Evolutionary conservation across 495 filamentous ascomycete species (phyloP).

Genomic region (Evansstolkia leycettana): DNA sequence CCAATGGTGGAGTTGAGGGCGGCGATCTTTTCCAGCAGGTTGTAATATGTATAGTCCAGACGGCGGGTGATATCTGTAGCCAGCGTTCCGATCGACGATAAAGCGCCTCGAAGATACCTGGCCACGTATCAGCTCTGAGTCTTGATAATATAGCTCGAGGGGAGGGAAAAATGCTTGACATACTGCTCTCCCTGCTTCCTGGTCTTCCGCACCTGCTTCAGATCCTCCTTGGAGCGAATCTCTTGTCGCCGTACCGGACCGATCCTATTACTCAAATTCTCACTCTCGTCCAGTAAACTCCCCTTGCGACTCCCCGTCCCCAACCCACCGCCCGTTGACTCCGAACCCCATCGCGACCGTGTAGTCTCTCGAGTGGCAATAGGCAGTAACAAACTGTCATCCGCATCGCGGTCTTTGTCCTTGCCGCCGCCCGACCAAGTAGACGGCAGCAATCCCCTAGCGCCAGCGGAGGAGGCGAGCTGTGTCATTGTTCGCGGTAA

Average conservation of each 20-base stretch:
- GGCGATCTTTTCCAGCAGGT: constrained; percentile 64
- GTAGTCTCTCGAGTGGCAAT: constrained; percentile 20
- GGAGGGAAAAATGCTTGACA: too few relatives aligned
- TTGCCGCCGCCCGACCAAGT: constrained; percentile 19
- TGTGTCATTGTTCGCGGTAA: constrained; percentile 28
- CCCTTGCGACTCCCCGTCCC: constrained; percentile 18
- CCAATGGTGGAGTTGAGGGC: constrained; percentile 54
- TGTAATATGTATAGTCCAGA: constrained; percentile 81
- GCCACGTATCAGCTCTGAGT: neutral
- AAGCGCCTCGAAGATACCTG: constrained; percentile 26
- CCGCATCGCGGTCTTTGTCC: constrained; percentile 24
- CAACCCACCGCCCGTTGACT: constrained; percentile 15
- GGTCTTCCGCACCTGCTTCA: constrained; percentile 25
- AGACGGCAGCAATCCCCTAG: constrained; percentile 22
- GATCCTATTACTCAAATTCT: constrained; percentile 17
- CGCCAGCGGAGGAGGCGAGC: constrained; percentile 21
- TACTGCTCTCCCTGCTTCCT: constrained; percentile 38
- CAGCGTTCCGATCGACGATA: constrained; percentile 24
- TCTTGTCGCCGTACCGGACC: constrained; percentile 19
- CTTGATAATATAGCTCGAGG: too few relatives aligned
- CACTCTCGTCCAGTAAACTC: constrained; percentile 20
- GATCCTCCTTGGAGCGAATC: constrained; percentile 28
- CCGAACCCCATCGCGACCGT: constrained; percentile 23
- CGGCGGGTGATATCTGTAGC: constrained; percentile 50
- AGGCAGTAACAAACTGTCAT: constrained; percentile 22